A percentile compares a stretch with the other conserved stretches of the same genome.
Evolutionary conservation across 2,329 filamentous ascomycete species (phyloP).

Genomic region (Apiospora saccharicola): DNA sequence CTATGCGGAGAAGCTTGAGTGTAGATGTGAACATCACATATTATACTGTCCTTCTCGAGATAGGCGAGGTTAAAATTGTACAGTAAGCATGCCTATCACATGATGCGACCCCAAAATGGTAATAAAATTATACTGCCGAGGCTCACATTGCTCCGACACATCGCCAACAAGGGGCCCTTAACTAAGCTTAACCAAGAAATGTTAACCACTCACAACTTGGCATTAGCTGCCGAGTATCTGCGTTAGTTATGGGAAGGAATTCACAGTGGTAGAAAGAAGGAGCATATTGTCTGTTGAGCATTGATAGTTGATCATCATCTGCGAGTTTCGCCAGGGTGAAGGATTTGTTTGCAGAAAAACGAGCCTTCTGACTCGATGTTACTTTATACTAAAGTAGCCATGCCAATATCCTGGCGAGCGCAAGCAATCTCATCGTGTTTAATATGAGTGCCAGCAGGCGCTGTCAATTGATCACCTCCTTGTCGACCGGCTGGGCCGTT

Average conservation of each 20-base stretch:
- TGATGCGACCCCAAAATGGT: not conserved
- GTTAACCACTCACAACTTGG: not conserved
- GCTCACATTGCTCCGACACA: not conserved
- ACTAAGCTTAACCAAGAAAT: not conserved
- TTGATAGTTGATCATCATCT: not conserved
- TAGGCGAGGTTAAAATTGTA: not conserved
- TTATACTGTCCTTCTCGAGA: not conserved
- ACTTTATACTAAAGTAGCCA: not conserved
- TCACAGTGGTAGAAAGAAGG: not conserved
- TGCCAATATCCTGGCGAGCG: not conserved
- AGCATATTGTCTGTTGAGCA: too few species aligned
- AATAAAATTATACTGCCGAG: not conserved
- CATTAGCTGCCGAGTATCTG: not conserved
- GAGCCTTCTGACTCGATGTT: not conserved
- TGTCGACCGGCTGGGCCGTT: not conserved
- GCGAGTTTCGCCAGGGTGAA: not conserved
- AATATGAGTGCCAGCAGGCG: not conserved
- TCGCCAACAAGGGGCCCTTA: not conserved
- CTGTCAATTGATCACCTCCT: not conserved
- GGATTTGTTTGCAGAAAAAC: not conserved
- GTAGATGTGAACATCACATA: not conserved
- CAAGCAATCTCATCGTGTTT: not conserved
- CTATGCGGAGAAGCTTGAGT: slow-evolving; percentile 6
- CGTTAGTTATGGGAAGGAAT: not conserved
- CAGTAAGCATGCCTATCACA: not conserved